phyloP scores from a whole-genome alignment of 1,139 yeast genomes.

The Protomyces lactucae-debilis region DNA sequence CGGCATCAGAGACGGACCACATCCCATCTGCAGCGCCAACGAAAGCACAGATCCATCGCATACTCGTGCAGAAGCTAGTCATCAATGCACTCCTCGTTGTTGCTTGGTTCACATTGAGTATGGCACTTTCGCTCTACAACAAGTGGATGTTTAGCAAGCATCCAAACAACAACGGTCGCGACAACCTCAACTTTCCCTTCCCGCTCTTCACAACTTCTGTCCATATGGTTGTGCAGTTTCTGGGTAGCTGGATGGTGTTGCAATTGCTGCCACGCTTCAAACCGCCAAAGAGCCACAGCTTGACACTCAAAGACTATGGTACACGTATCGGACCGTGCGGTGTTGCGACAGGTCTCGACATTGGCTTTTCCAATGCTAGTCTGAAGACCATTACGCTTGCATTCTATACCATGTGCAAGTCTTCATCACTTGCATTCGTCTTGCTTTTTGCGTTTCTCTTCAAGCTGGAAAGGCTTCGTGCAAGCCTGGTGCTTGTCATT shows the following conservation, averaged over 20 bases:
- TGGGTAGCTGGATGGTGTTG: conserved; percentile 47
- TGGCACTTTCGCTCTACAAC: conserved; percentile 51
- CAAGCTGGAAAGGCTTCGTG: conserved; percentile 64
- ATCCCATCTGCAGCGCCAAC: neutral
- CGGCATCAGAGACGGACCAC: neutral
- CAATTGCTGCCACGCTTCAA: conserved; percentile 49
- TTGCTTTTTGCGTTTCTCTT: conserved; percentile 77
- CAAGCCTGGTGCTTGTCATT: conserved; percentile 64
- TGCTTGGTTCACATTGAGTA: conserved; percentile 32
- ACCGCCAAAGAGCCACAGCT: conserved; percentile 39
- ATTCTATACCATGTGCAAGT: conserved; percentile 88
- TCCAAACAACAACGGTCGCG: conserved; percentile 66
- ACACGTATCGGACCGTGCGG: conserved; percentile 76
- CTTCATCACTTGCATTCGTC: conserved; percentile 81
- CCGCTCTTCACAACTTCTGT: conserved; percentile 74
- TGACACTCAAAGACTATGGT: conserved; percentile 30
- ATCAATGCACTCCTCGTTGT: conserved; percentile 4
- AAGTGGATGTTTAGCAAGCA: conserved; percentile 49
- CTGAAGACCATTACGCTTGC: conserved; percentile 72
- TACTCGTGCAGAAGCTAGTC: conserved; percentile 2
- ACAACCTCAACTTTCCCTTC: conserved; percentile 65
- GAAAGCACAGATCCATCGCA: conserved; percentile 16
- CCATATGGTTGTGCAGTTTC: conserved; percentile 71
- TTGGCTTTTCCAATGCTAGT: conserved; percentile 85
- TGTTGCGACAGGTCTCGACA: conserved; percentile 83